Base-by-base conservation (phyloP, 1,284 basidiomycete species). In the Fomitopsis palustris region DNA sequence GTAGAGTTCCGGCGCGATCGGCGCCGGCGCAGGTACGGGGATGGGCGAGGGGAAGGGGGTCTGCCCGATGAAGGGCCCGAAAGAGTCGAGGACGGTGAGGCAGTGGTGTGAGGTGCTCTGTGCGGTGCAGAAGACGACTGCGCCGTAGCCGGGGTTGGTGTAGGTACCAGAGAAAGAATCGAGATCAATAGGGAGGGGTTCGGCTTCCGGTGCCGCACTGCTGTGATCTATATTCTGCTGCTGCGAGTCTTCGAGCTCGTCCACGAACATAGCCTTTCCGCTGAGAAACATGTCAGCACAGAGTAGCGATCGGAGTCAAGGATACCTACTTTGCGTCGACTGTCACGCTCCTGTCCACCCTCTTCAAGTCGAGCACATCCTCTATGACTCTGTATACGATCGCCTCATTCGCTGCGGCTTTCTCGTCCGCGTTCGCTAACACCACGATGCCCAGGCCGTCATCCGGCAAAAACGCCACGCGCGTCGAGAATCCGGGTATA, bases 361-460 rank as follows among this genome's bases (percentile, higher is more conserved):
- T 45, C 31, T 55, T 57, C 8, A 63, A 52, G 0, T 53, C 67
- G 6, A 69, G 53, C 1, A 63, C 59, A 16, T 67, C 61, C 35
- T 68, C 61, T 16, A 67, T 38, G 53, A 67, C 35, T 14, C 58
- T 55, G 21, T 57, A 61, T 0, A 62, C 54, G 38, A 69, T 64
- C 37, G 74, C 70, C 4, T 71, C 51, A 19, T 78, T 66, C 10
- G 64, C 67, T 5, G 56, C 41, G 1, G 73, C 74, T 49, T 71
- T 72, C 10, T 67, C 73, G 53, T 80, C 78, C n/a, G 65, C 65
- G 59, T 82, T 81, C 5, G 75, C 74, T 0, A 82, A 70, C 0
- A 73, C 65, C 17, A 80, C 71, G 17, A 79, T 66, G 1, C 74
- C 80, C 3, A 82, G 62, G 3, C 57, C 57, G 45, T 76, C 73